Evolutionary conservation across 2,329 filamentous ascomycete genomes (phyloP), one percentile per base, ranked within the genome.

Genomic region (Aspergillus carbonarius): DNA sequence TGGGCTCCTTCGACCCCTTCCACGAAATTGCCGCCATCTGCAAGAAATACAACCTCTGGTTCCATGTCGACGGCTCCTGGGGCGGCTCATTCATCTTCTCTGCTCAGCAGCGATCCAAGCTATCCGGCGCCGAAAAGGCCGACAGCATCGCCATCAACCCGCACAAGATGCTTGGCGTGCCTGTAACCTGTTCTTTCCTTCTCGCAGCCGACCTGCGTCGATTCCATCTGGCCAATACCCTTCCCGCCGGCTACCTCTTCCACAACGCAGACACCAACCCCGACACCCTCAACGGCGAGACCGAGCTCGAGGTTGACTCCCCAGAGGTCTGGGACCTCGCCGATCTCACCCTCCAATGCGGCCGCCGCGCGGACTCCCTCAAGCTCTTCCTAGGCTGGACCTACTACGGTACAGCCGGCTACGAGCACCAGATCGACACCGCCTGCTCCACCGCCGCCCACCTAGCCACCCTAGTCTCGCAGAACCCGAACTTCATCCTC

Each of bases 91-190:
- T 90, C 59, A 82, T 91, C 63, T 97, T 98, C 77, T 90, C 87
- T 0, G 68, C 81, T n/a, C 78, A 77, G 58, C 88, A 90, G 44
- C 79, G 78, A 47, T 67, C 78, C 55, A 90, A 92, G 70, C 78
- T 98, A 9, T 74, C 79, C 1, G 93, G 93, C 13, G 80, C 84
- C 2, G 82, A 92, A 46, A 82, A 88, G 40, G 95, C 93, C 9
- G 84, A 97, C 75, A 91, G 87, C 13, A 80, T 98, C 39, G 91
- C 92, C 1, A 85, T 96, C 55, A 98, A 96, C 75, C 93, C 95
- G 58, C 95, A 99, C 79, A 98, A 98, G 79, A 98, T 98, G 95
- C 84, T 98, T 71, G 91, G 91, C 59, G 90, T 92, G 2, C 93
- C 95, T 0, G 79, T 96, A 40, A 96, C 93, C 0, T 98, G 93